Evolutionary conservation across 371 early-diverging fungal genomes (phyloP).

Genomic region (Conidiobolus incongruus): DNA sequence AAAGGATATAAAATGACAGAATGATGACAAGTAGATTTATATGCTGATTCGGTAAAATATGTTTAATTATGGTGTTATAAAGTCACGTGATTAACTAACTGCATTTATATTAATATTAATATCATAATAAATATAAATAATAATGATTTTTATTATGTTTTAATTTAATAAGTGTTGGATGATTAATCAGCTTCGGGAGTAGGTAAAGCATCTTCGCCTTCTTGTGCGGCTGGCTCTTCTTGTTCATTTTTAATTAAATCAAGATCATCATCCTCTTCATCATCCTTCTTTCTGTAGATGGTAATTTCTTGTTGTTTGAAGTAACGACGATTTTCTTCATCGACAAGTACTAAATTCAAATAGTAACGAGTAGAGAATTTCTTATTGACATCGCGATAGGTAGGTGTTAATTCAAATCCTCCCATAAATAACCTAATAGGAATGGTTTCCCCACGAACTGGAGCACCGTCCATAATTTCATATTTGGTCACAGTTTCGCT

Average conservation of each 20-base stretch:
- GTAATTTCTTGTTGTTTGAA: conserved; percentile 95
- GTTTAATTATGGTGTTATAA: too few relatives aligned
- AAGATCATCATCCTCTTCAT: neutral
- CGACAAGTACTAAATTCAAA: conserved; percentile 86
- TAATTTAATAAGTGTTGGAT: too few relatives aligned
- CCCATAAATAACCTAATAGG: conserved; percentile 91
- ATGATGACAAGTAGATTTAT: too few relatives aligned
- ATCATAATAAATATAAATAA: too few relatives aligned
- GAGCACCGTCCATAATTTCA: conserved; percentile 98
- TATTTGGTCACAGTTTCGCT: conserved; percentile 94
- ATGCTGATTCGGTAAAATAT: too few relatives aligned
- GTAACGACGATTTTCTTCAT: conserved; percentile 94
- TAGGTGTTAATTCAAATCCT: conserved; percentile 89
- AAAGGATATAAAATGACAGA: too few relatives aligned
- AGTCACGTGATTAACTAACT: too few relatives aligned
- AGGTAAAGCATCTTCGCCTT: neutral
- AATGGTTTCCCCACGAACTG: conserved; percentile 93
- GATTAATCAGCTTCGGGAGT: conserved; percentile 2
- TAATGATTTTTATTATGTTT: too few relatives aligned
- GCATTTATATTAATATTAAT: too few relatives aligned
- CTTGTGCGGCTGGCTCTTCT: neutral
- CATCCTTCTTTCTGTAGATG: conserved; percentile 34
- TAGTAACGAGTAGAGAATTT: conserved; percentile 93
- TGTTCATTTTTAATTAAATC: too few relatives aligned
- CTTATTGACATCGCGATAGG: conserved; percentile 73